Evolutionary conservation across 2,329 filamentous ascomycete species (phyloP), one percentile per base, ranked within the genome.

Genomic region (Alternaria tenuissima): DNA sequence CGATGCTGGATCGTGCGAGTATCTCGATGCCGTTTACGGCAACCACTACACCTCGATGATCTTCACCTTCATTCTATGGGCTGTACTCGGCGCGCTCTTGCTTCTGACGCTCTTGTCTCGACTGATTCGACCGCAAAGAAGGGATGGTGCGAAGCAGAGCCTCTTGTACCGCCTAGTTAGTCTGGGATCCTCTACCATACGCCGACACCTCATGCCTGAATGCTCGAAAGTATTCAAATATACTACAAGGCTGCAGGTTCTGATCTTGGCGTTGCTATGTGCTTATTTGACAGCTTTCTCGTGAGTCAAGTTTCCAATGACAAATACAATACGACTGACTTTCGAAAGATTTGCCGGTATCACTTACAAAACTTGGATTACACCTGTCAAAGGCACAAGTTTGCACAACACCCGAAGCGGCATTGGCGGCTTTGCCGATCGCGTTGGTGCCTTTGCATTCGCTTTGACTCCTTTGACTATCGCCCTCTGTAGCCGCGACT

Each of bases 321-420:
- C 16, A 7, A 5, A 14, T 30, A 30, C 3, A 24, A 41, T 7
- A 16, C 28, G 22, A n/a, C 49, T 32, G 18, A 52, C 49, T 39
- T 24, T 9, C 18, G 1, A 30, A 30, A 52, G 49, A 7, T 55
- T 59, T 16, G 52, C 43, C 24, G 52, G 56, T 16, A 59, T 59
- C 28, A 59, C 56, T 16, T 59, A 59, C 38, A 55, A 55, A 38
- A 55, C 56, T 3, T 59, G 56, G 56, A 20, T 59, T 12, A 59
- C 56, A n/a, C 51, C 52, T 4, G 18, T 59, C 22, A 49, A 59
- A 47, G 52, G 44, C n/a, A 59, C 42, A 11, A 38, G 34, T 2
- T 16, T 59, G 8, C 36, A 55, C 36, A 59, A 59, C 38, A 59
- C 36, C n/a, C 56, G 56, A 8, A 59, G 51, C 16, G 56, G 56